Conservation (phyloP, 2,329 filamentous ascomycete genomes). For the Westerdykella sp. region DNA sequence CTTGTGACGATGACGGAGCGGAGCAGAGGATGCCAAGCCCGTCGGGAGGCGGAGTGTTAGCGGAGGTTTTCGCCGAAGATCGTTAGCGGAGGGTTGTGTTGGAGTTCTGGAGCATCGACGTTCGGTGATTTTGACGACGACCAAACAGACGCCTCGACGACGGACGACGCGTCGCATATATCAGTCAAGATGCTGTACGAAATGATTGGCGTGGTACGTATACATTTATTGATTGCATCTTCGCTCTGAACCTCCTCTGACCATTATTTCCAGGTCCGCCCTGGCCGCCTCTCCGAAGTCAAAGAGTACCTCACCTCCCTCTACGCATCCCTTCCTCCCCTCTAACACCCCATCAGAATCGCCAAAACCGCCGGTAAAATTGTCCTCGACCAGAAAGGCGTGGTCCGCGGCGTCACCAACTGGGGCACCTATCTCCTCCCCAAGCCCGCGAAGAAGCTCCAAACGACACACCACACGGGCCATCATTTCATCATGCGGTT, state of each 20-base stretch:
- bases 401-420: constrained; percentile 87
- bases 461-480: constrained; percentile 74
- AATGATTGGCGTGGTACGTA: constrained; percentile 83
- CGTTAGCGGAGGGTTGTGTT: not conserved
- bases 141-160: constrained; percentile 1
- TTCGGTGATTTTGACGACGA: constrained; percentile 2
- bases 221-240: not conserved
- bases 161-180: not conserved
- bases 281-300: constrained; percentile 82
- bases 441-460: constrained; percentile 69
- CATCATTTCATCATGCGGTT: constrained; percentile 99
- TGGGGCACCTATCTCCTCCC: constrained; percentile 92
- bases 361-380: constrained; percentile 76
- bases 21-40: constrained; percentile 1
- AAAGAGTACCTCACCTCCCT: constrained; percentile 67
- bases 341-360: constrained; percentile 55
- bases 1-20: constrained; percentile 2
- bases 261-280: constrained; percentile 64
- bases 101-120: not conserved
- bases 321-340: constrained; percentile 4
- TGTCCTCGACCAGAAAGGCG: constrained; percentile 76
- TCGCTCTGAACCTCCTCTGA: not conserved
- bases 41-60: not conserved
- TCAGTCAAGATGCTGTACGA: constrained; percentile 78
- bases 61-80: not conserved